phyloP scores from a whole-genome alignment of 2,329 filamentous ascomycete genomes.

The Onygena corvina region DNA sequence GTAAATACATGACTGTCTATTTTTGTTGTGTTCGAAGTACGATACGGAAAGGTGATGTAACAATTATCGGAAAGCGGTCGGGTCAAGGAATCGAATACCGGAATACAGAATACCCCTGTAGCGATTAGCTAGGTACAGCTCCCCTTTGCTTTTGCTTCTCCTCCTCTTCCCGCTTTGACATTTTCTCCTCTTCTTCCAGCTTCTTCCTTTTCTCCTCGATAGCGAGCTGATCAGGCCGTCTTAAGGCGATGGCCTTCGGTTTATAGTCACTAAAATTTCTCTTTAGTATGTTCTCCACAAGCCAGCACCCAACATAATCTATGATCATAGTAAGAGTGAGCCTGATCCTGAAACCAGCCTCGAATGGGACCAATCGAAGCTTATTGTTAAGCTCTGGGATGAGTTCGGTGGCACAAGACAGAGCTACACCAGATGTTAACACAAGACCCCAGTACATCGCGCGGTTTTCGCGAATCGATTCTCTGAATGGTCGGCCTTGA shows the following conservation, averaged over 20 bases:
- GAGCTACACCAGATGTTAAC: constrained; percentile 77
- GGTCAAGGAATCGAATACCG: neutral
- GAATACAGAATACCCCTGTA: neutral
- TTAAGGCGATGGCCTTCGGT: constrained; percentile 82
- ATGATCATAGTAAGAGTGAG: constrained; percentile 75
- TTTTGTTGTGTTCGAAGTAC: neutral
- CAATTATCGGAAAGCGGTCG: neutral
- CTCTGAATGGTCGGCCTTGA: constrained; percentile 93
- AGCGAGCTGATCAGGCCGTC: constrained; percentile 74
- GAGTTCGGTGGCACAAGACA: constrained; percentile 89
- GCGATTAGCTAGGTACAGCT: neutral
- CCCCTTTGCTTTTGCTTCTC: neutral
- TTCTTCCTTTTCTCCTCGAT: constrained; percentile 59
- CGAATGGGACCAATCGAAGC: constrained; percentile 86
- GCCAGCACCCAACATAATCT: constrained; percentile 76
- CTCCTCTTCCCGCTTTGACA: too few species aligned
- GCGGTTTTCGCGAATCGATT: constrained; percentile 86
- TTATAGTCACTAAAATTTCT: constrained; percentile 75
- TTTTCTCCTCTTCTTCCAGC: constrained; percentile 41
- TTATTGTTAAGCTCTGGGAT: constrained; percentile 89
- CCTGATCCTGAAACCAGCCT: constrained; percentile 72
- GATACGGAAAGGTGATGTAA: neutral
- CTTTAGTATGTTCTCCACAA: constrained; percentile 82
- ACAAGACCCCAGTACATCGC: constrained; percentile 98
- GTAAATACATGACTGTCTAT: neutral